Conservation (phyloP, 1,139 yeast genomes). For the Taphrina populina region DNA sequence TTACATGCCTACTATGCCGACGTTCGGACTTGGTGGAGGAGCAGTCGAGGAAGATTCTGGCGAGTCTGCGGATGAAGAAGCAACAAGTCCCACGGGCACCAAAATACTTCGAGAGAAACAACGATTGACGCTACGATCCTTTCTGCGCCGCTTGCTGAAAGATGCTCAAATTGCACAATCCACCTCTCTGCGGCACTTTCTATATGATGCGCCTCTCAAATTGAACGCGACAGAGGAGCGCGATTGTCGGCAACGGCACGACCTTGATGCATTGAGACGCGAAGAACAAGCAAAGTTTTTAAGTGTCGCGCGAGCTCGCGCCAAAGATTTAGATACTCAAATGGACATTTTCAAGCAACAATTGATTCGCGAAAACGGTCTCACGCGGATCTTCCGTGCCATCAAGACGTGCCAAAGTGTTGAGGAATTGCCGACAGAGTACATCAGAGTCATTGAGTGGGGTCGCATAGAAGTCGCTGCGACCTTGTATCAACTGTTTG, state of each 20-base stretch:
- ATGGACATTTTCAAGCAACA: constrained; percentile 57
- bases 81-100: constrained; percentile 15
- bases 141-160: constrained; percentile 55
- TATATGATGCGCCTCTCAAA: constrained; percentile 47
- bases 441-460: constrained; percentile 74
- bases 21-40: constrained; percentile 16
- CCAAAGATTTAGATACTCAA: constrained; percentile 52
- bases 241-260: constrained; percentile 60
- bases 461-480: constrained; percentile 79
- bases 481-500: constrained; percentile 70
- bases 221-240: constrained; percentile 48
- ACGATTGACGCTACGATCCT: constrained; percentile 73
- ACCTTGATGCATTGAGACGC: constrained; percentile 60
- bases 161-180: constrained; percentile 60
- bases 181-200: constrained; percentile 54
- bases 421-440: constrained; percentile 64
- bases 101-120: constrained; percentile 62
- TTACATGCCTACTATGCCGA: constrained; percentile 19
- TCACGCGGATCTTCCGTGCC: constrained; percentile 60
- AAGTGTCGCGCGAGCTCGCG: constrained; percentile 57
- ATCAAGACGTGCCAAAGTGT: constrained; percentile 57
- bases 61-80: constrained; percentile 27
- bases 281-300: constrained; percentile 74
- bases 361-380: constrained; percentile 53
- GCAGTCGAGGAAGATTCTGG: constrained; percentile 25